Conservation (phyloP, 495 filamentous ascomycete species). For the Corynascus novoguineensis region DNA sequence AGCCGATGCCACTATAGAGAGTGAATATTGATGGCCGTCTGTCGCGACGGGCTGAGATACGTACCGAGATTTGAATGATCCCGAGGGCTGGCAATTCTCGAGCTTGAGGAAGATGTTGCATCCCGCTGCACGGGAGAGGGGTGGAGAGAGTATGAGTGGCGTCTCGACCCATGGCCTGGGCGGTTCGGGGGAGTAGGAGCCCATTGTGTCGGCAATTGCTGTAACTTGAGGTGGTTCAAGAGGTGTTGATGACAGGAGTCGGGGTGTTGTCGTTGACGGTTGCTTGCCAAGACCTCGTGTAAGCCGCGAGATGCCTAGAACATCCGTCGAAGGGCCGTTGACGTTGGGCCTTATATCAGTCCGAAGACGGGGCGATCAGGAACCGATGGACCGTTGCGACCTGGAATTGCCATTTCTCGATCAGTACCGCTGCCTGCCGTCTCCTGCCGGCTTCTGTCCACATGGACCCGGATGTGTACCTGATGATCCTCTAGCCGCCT, state of each 20-base stretch:
- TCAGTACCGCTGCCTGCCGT: conserved; percentile 1
- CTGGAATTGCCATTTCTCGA: conserved; percentile 6
- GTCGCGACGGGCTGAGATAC: too few relatives aligned
- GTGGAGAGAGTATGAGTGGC: conserved; percentile 61
- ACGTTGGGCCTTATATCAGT: neutral
- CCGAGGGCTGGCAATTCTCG: conserved; percentile 86
- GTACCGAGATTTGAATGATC: conserved; percentile 86
- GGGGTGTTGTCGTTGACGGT: neutral
- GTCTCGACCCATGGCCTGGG: conserved; percentile 64
- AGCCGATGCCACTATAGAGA: conserved; percentile 61
- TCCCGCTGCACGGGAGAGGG: conserved; percentile 64
- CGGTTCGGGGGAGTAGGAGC: conserved; percentile 32
- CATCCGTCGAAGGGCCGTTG: neutral
- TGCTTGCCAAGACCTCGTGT: neutral
- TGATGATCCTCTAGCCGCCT: neutral
- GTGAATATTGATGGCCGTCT: too few relatives aligned
- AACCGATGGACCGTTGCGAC: neutral
- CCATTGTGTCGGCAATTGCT: conserved; percentile 35
- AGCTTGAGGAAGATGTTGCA: conserved; percentile 88
- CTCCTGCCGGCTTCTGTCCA: neutral
- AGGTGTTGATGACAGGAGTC: neutral
- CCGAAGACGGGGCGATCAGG: conserved; percentile 4
- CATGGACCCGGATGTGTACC: neutral
- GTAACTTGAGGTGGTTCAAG: neutral
- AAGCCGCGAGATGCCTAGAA: neutral